A percentile compares a stretch with the other conserved stretches of the same genome.
These are phyloP conservation scores for Torulaspora pretoriensis DNA, from an alignment of 1,139 yeast species.

Conservation along the genomic window DNA sequence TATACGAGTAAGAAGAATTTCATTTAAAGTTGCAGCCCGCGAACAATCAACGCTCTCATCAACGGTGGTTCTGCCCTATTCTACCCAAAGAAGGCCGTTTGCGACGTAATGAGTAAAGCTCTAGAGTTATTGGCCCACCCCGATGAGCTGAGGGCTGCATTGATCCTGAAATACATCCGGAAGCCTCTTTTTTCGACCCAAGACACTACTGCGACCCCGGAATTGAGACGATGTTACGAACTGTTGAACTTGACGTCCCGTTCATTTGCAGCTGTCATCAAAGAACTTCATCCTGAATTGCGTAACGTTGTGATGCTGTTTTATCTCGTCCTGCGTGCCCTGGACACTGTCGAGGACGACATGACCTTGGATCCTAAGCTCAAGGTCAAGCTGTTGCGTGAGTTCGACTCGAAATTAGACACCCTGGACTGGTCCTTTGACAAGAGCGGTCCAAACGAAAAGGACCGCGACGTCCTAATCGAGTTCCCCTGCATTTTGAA, in stretches of 20 bases:
- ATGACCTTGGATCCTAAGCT: conserved; percentile 71
- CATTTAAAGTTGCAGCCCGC: too few relatives aligned
- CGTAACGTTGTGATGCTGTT: conserved; percentile 78
- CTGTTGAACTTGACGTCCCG: conserved; percentile 71
- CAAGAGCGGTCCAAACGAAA: conserved; percentile 70
- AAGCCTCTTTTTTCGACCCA: conserved; percentile 53
- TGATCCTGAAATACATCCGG: conserved; percentile 56
- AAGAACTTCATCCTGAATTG: conserved; percentile 86
- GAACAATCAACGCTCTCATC: not conserved
- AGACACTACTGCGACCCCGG: conserved; percentile 42
- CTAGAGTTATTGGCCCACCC: conserved; percentile 66
- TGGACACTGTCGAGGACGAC: conserved; percentile 96
- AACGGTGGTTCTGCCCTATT: not conserved
- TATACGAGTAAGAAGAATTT: too few relatives aligned
- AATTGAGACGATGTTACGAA: conserved; percentile 62
- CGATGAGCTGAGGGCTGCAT: conserved; percentile 60
- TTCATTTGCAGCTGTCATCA: conserved; percentile 88
- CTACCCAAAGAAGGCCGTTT: not conserved
- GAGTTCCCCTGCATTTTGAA: conserved; percentile 65
- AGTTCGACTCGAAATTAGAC: conserved; percentile 59
- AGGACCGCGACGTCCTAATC: conserved; percentile 72
- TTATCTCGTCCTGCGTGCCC: conserved; percentile 79
- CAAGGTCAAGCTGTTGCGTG: conserved; percentile 71
- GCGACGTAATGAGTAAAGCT: conserved; percentile 58
- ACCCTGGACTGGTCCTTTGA: conserved; percentile 75